Evolutionary conservation across 257 asterid genomes (phyloP).

Genomic region (Lantana camara): DNA sequence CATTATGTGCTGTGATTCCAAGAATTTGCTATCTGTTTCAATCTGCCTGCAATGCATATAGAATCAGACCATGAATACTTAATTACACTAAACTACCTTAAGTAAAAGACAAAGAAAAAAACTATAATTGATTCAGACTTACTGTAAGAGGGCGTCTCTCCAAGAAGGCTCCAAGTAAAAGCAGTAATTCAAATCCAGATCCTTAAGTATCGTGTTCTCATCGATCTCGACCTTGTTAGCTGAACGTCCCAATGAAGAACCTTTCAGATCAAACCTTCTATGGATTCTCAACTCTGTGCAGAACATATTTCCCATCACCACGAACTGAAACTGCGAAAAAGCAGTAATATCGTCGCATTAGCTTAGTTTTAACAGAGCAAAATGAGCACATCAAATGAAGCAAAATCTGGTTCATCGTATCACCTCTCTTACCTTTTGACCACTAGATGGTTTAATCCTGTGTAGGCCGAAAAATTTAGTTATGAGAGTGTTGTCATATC

Average conservation of each 20-base stretch:
- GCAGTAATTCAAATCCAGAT: slow-evolving; percentile 74
- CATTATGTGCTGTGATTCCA: slow-evolving; percentile 73
- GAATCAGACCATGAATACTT: slow-evolving; percentile 7
- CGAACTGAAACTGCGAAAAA: slow-evolving; percentile 65
- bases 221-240: slow-evolving; percentile 75
- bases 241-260: slow-evolving; percentile 81
- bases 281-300: slow-evolving; percentile 80
- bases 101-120: background rate
- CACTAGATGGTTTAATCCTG: slow-evolving; percentile 75
- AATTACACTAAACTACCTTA: background rate
- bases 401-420: background rate
- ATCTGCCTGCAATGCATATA: slow-evolving; percentile 57
- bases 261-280: slow-evolving; percentile 72
- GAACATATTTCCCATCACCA: slow-evolving; percentile 85
- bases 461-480: slow-evolving; percentile 82
- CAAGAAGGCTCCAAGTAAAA: slow-evolving; percentile 74
- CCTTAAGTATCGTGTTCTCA: slow-evolving; percentile 74
- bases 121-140: slow-evolving; percentile 37
- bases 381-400: background rate
- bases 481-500: slow-evolving; percentile 66
- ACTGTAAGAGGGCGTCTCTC: slow-evolving; percentile 60
- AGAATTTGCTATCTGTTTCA: slow-evolving; percentile 69
- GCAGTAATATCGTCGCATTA: slow-evolving; percentile 3
- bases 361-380: background rate
- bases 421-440: slow-evolving; percentile 59